phyloP scores from a whole-genome alignment of 345 rosid genomes.

The Erysimum cheiranthoides region DNA sequence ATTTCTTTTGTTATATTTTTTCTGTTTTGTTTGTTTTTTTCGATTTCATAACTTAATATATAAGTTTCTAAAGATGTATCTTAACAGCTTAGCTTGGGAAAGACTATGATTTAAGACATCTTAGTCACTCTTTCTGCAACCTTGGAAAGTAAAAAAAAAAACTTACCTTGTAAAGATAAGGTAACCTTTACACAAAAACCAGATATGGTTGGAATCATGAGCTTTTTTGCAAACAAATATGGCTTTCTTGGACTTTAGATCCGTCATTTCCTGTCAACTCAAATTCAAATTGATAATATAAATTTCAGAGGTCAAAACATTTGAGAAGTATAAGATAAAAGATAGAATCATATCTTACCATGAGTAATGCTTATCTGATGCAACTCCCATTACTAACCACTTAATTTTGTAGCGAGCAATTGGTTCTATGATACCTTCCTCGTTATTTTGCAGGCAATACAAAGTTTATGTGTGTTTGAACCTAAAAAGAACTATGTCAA shows the following conservation, averaged over 20 bases:
- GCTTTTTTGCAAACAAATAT: conserved; percentile 70
- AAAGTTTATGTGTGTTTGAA: conserved; percentile 59
- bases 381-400: conserved; percentile 98
- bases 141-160: background rate
- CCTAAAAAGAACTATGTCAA: conserved; percentile 55
- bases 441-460: conserved; percentile 71
- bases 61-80: conserved; percentile 16
- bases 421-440: conserved; percentile 70
- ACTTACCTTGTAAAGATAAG: conserved; percentile 74
- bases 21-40: too few species aligned
- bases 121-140: background rate
- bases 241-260: conserved; percentile 81
- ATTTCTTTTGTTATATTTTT: too few species aligned
- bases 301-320: conserved; percentile 12
- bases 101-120: background rate
- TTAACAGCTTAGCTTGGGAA: conserved; percentile 1
- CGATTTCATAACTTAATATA: too few species aligned
- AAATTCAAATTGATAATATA: conserved; percentile 10
- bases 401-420: conserved; percentile 57
- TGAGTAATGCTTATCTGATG: conserved; percentile 76
- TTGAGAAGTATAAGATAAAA: background rate
- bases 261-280: conserved; percentile 62
- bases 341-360: conserved; percentile 52
- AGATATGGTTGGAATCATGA: conserved; percentile 68
- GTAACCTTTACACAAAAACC: conserved; percentile 81